Evolutionary conservation across 345 rosid species (phyloP).

Genomic region (Lumnitzera racemosa): DNA sequence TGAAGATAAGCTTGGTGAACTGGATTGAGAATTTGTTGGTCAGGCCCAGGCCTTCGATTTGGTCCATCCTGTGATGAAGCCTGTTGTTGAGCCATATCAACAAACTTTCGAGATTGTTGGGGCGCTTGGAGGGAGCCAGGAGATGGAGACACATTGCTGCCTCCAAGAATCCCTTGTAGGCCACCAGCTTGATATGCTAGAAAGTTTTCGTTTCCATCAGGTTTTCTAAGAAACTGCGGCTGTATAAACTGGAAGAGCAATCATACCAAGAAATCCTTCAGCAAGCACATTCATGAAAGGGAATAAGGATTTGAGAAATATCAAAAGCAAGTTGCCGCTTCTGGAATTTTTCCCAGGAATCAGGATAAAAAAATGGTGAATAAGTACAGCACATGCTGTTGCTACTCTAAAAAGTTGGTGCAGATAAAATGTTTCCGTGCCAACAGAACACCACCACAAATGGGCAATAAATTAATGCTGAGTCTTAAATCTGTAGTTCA

Average conservation of each 20-base stretch:
- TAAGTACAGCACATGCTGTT: too few relatives aligned
- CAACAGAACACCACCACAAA: too few relatives aligned
- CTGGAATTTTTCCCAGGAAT: too few relatives aligned
- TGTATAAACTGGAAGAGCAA: conserved; percentile 41
- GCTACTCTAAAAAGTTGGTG: too few relatives aligned
- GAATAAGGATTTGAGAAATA: not conserved
- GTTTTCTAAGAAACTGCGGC: conserved; percentile 56
- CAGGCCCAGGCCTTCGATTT: conserved; percentile 44
- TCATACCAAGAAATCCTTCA: not conserved
- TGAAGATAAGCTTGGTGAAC: conserved; percentile 85
- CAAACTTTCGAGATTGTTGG: conserved; percentile 76
- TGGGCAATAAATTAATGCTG: too few relatives aligned
- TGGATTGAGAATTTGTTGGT: conserved; percentile 64
- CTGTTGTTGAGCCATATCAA: conserved; percentile 70
- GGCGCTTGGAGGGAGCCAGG: conserved; percentile 69
- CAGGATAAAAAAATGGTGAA: too few relatives aligned
- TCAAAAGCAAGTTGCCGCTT: not conserved
- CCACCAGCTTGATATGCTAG: conserved; percentile 73
- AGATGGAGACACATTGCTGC: conserved; percentile 50
- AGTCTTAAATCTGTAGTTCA: too few relatives aligned
- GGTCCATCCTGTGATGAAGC: conserved; percentile 66
- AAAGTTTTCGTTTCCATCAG: conserved; percentile 68
- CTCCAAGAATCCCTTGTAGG: conserved; percentile 67
- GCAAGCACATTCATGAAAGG: too few relatives aligned
- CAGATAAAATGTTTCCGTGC: too few relatives aligned